These are phyloP conservation scores for Amphichorda felina DNA, from an alignment of 2,329 filamentous ascomycete genomes.

Conservation along the genomic window DNA sequence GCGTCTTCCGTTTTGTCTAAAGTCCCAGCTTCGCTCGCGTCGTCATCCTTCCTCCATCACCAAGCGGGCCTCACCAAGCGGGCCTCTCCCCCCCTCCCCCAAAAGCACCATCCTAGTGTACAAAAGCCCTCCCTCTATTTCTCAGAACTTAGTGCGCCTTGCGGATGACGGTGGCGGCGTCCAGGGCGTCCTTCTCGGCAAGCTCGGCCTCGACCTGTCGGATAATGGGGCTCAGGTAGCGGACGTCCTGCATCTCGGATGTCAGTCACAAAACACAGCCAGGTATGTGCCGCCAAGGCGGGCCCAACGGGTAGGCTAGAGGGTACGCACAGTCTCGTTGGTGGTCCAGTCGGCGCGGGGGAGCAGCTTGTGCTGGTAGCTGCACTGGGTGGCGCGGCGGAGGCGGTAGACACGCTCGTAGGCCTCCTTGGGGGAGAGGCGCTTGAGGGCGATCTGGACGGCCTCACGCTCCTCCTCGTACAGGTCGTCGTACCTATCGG, in stretches of 20 bases:
- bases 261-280: not conserved
- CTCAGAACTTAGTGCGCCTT: conserved; percentile 10
- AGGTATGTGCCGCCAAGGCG: too few species aligned
- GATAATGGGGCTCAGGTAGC: conserved; percentile 42
- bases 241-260: conserved; percentile 27
- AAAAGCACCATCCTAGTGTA: not conserved
- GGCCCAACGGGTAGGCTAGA: too few species aligned
- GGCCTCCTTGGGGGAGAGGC: conserved; percentile 76
- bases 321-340: conserved; percentile 34
- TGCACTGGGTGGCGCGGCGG: conserved; percentile 80
- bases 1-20: not conserved
- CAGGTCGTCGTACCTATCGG: conserved; percentile 75
- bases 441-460: conserved; percentile 80
- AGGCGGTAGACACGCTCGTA: conserved; percentile 98
- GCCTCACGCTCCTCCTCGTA: conserved; percentile 84
- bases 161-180: conserved; percentile 37
- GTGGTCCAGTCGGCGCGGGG: conserved; percentile 51
- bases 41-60: too few species aligned
- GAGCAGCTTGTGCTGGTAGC: conserved; percentile 51
- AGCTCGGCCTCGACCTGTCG: conserved; percentile 35
- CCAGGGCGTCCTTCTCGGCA: conserved; percentile 39
- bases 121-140: not conserved
- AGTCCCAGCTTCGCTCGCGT: not conserved
- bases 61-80: too few species aligned
- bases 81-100: too few species aligned